Percentiles rank a stretch among this genome's conserved stretches.
phyloP scores from a whole-genome alignment of 2,329 filamentous ascomycete species.

The Corynespora cassiicola region DNA sequence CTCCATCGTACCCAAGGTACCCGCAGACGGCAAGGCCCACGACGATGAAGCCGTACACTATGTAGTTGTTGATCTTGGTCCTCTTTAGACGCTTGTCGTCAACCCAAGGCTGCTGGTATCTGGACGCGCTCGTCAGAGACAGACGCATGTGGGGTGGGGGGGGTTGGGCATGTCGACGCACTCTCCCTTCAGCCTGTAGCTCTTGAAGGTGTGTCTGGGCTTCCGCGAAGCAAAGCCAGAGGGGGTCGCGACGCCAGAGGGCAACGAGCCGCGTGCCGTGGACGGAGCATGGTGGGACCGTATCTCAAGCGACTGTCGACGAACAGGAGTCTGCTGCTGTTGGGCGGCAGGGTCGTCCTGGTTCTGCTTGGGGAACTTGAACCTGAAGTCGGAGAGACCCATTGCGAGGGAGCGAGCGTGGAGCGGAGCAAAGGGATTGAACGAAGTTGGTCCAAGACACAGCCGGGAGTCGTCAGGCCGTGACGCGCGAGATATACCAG shows the following conservation, averaged over 20 bases:
- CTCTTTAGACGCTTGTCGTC: slow-evolving; percentile 26
- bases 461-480: no score
- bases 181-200: slow-evolving; percentile 29
- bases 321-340: slow-evolving; percentile 3
- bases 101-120: slow-evolving; percentile 30
- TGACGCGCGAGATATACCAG: no score
- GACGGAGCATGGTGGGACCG: slow-evolving; percentile 1
- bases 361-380: slow-evolving; percentile 3
- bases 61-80: slow-evolving; percentile 28
- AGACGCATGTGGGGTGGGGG: not conserved
- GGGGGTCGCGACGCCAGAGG: no score
- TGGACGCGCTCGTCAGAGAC: slow-evolving; percentile 7
- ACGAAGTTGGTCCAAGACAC: no score
- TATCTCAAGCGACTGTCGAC: not conserved
- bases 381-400: slow-evolving; percentile 3
- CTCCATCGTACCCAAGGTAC: slow-evolving; percentile 27
- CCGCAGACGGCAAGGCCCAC: slow-evolving; percentile 18
- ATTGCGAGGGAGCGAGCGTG: no score
- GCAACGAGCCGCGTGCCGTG: slow-evolving; percentile 4
- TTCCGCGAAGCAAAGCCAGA: slow-evolving; percentile 14
- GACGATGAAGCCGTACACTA: slow-evolving; percentile 19
- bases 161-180: slow-evolving; percentile 11
- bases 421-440: no score
- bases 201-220: slow-evolving; percentile 27
- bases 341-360: not conserved